phyloP scores from a whole-genome alignment of 1,284 basidiomycete species.

The Pisolithus thermaeus region DNA sequence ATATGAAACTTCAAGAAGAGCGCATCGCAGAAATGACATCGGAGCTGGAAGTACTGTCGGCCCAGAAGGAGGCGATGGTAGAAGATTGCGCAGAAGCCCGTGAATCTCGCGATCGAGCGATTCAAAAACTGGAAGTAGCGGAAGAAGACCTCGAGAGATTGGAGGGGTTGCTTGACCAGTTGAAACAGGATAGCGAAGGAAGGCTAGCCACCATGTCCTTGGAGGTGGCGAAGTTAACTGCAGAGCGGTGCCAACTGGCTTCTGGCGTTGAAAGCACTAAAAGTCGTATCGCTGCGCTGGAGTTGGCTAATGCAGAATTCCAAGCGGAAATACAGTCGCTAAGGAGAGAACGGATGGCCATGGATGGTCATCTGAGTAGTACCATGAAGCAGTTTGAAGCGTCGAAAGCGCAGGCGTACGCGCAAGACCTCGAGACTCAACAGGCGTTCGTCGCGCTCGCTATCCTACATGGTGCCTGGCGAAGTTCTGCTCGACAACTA shows the following conservation, averaged over 20 bases:
- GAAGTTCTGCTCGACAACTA: constrained; percentile 11
- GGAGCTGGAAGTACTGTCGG: constrained; percentile 57
- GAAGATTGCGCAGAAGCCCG: constrained; percentile 73
- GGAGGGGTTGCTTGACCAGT: constrained; percentile 36
- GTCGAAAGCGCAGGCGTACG: constrained; percentile 8
- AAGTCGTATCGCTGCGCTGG: constrained; percentile 11
- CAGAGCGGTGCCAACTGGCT: constrained; percentile 10
- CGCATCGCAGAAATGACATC: constrained; percentile 57
- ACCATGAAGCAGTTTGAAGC: constrained; percentile 5
- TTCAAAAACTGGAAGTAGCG: constrained; percentile 35
- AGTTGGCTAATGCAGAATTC: constrained; percentile 14
- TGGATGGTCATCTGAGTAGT: constrained; percentile 10
- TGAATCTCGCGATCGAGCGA: constrained; percentile 59
- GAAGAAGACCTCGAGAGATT: constrained; percentile 52
- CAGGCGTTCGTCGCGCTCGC: constrained; percentile 31
- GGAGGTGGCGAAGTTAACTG: constrained; percentile 11
- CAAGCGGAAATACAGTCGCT: constrained; percentile 12
- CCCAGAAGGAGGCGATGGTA: constrained; percentile 70
- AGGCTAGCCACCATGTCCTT: constrained; percentile 17
- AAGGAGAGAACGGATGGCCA: constrained; percentile 5
- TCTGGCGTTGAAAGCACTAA: neutral
- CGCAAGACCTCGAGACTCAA: constrained; percentile 15
- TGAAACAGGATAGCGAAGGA: constrained; percentile 7
- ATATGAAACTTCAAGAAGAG: constrained; percentile 66
- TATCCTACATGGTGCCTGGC: constrained; percentile 19